Evolutionary conservation across 495 filamentous ascomycete species (phyloP), one percentile per base, ranked within the genome.

Genomic region (Extremus antarcticus): DNA sequence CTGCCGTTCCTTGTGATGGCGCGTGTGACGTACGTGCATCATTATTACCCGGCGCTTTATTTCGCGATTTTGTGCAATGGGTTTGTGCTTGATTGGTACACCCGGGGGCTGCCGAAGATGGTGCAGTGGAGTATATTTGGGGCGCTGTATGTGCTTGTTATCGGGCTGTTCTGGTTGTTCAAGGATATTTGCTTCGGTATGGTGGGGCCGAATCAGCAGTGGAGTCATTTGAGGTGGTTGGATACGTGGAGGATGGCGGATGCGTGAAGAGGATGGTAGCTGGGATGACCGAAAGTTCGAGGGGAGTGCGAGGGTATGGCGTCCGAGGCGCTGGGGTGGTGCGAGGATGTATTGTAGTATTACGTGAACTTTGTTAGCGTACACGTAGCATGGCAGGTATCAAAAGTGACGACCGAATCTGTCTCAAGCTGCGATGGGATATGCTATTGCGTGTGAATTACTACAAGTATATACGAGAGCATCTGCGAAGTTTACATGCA

Each of bases 1-100:
- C 68, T 95, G 46, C 92, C 92, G 20, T 98, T 98, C 71, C 79
- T 95, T 63, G 81, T 89, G 65, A 98, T 98, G 92, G 94, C 87
- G 13, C 85, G 92, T 73, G 92, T 98, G 52, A 98, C 92, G 23
- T 98, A 98, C 68, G 92, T 98, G 46, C 92, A 98, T 69, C 92
- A 98, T 71, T 98, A 98, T 72, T 98, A 97, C 70, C 92, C 92
- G 8, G 92, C 92, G n/a, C 78, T 98, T 2, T 98, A 96, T 73
- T 98, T 95, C 65, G 91, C 92, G 51, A 95, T 98, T 56, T 74
- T 98, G 21, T 82, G 78, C 11, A 79, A 87, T 49, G 94, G 92
- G 46, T 98, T 98, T 74, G 78, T 90, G 52, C 72, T 86, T 51
- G 90, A 98, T 69, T 95, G 87, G 80, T 70, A 84, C 47, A 78